These are phyloP conservation scores for Zalaria sp. DNA, from an alignment of 2,329 filamentous ascomycete species.

Conservation along the genomic window DNA sequence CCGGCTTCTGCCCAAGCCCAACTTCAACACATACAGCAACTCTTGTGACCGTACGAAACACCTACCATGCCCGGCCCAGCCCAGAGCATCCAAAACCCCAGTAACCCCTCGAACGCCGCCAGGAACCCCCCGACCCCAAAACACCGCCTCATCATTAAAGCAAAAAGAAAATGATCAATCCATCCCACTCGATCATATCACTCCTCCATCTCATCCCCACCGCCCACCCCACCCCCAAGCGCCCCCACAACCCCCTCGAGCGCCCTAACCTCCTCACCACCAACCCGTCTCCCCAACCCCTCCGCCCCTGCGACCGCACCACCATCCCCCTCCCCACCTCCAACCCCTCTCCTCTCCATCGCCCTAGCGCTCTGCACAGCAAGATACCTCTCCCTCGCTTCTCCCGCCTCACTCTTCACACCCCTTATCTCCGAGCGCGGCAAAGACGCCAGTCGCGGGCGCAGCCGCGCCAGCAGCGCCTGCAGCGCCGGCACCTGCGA, in stretches of 20 bases:
- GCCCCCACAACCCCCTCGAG: constrained; percentile 22
- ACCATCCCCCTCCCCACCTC: constrained; percentile 24
- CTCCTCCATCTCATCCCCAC: constrained; percentile 6
- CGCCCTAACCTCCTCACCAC: constrained; percentile 20
- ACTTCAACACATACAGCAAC: no score
- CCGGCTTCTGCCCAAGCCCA: no score
- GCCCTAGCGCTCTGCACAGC: constrained; percentile 66
- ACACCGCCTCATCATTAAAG: no score
- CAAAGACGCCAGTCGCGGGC: constrained; percentile 45
- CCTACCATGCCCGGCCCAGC: no score
- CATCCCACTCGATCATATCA: not conserved
- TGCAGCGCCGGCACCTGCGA: constrained; percentile 72
- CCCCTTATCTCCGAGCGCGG: constrained; percentile 7
- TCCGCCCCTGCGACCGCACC: no score
- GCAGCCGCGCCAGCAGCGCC: constrained; percentile 51
- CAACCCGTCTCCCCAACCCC: constrained; percentile 13
- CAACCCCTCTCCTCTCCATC: constrained; percentile 58
- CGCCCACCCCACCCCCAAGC: constrained; percentile 9
- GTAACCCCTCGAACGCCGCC: no score
- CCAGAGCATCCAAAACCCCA: no score
- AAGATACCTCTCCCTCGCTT: constrained; percentile 67
- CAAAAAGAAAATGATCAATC: no score
- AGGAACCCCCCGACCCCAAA: no score
- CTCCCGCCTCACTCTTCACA: constrained; percentile 33
- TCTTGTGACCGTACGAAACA: no score